These are phyloP conservation scores for Saccharomycopsis oosterbeekiorum DNA, from an alignment of 805 yeast species.

Conservation along the genomic window DNA sequence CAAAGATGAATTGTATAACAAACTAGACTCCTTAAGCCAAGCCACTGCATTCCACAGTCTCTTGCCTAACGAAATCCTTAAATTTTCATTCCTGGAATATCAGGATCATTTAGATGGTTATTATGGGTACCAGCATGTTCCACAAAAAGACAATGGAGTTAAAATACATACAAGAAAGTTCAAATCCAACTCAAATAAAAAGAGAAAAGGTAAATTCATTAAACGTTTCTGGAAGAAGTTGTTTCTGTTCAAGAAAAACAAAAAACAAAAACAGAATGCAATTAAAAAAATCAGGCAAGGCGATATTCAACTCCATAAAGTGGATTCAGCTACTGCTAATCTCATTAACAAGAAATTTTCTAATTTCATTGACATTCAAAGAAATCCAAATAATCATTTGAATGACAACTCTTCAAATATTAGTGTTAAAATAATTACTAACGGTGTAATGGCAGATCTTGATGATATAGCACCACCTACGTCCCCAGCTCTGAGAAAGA, in stretches of 20 bases:
- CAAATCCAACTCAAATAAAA: neutral
- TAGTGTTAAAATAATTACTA: conserved; percentile 17
- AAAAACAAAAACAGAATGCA: neutral
- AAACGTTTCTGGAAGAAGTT: conserved; percentile 9
- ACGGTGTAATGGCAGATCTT: conserved; percentile 5
- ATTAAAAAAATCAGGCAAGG: neutral
- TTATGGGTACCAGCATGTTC: neutral
- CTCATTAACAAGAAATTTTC: neutral
- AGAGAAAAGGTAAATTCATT: conserved; percentile 4
- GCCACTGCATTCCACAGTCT: neutral
- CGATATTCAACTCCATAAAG: neutral
- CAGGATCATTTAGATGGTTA: neutral
- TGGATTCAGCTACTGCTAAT: neutral
- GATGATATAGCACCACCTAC: neutral
- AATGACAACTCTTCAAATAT: conserved; percentile 13
- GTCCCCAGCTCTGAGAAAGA: conserved; percentile 7
- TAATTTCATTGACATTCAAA: neutral
- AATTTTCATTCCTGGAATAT: neutral
- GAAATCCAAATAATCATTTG: conserved; percentile 1
- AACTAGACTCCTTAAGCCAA: neutral
- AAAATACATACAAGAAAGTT: neutral
- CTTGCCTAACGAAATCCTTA: neutral
- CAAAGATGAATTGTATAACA: neutral
- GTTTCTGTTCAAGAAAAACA: conserved; percentile 2
- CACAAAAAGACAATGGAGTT: neutral